Evolutionary conservation across 2,329 filamentous ascomycete species (phyloP).

Genomic region (Alternaria sp.): DNA sequence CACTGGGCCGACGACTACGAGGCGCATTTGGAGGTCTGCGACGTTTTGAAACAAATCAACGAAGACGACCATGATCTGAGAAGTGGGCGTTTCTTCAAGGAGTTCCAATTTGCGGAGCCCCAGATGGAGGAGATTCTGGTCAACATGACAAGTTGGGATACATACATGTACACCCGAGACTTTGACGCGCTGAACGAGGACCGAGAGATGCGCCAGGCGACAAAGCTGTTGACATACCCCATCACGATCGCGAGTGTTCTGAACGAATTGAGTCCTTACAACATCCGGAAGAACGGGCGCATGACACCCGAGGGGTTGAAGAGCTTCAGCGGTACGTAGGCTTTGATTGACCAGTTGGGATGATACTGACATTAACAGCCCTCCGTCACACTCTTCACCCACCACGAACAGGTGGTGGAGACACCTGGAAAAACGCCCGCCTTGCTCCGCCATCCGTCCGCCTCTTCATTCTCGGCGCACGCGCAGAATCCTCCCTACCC

Average conservation of each 20-base stretch:
- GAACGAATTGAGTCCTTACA: constrained; percentile 94
- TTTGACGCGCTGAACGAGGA: constrained; percentile 93
- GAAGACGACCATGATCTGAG: constrained; percentile 96
- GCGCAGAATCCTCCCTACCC: constrained; percentile 96
- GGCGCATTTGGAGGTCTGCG: constrained; percentile 89
- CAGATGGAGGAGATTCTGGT: constrained; percentile 93
- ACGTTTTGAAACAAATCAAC: constrained; percentile 90
- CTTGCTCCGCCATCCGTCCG: constrained; percentile 88
- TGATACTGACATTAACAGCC: constrained; percentile 61
- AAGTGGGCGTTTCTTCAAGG: constrained; percentile 89
- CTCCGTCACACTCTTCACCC: constrained; percentile 94
- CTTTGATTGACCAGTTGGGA: too few species aligned
- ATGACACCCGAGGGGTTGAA: constrained; percentile 90
- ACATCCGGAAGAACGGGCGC: constrained; percentile 75
- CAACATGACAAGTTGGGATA: constrained; percentile 99
- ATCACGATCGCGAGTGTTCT: constrained; percentile 89
- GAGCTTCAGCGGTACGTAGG: constrained; percentile 82
- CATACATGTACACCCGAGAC: constrained; percentile 89
- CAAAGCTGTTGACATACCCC: constrained; percentile 91
- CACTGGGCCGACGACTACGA: constrained; percentile 98
- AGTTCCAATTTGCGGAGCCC: constrained; percentile 88
- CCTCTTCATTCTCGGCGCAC: constrained; percentile 91
- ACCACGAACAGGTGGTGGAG: constrained; percentile 77
- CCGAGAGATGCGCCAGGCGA: constrained; percentile 90
- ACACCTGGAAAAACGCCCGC: constrained; percentile 79